These are phyloP conservation scores for Blastobotrys raffinosifermentans DNA, from an alignment of 1,139 yeast genomes.

Conservation along the genomic window DNA sequence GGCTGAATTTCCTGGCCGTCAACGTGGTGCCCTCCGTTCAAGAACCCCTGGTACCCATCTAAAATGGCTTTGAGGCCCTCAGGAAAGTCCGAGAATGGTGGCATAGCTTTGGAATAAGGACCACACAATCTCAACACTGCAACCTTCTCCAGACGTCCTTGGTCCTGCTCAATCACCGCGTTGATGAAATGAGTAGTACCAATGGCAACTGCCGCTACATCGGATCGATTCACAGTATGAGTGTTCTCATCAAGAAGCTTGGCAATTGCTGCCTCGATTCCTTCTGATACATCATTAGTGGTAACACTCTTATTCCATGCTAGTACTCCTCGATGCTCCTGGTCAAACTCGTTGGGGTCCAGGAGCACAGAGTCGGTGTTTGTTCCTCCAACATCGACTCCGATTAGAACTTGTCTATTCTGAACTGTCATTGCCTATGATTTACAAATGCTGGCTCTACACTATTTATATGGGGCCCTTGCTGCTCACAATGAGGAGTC, in stretches of 20 bases:
- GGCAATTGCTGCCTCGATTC: slow-evolving; percentile 37
- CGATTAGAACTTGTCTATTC: slow-evolving; percentile 27
- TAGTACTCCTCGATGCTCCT: slow-evolving; percentile 32
- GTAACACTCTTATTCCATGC: slow-evolving; percentile 41
- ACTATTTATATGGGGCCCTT: too few relatives aligned
- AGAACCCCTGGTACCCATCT: slow-evolving; percentile 32
- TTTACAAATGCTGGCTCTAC: too few relatives aligned
- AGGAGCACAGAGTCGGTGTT: slow-evolving; percentile 44
- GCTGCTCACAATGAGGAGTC: too few relatives aligned
- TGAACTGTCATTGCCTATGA: slow-evolving; percentile 8
- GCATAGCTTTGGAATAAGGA: slow-evolving; percentile 33
- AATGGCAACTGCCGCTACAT: slow-evolving; percentile 37
- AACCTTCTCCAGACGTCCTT: slow-evolving; percentile 36
- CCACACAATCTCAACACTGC: slow-evolving; percentile 40
- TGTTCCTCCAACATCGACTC: slow-evolving; percentile 47
- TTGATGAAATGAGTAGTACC: slow-evolving; percentile 45
- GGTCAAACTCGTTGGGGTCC: slow-evolving; percentile 30
- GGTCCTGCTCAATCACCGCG: slow-evolving; percentile 41
- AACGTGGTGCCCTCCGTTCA: slow-evolving; percentile 39
- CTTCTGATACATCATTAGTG: slow-evolving; percentile 40
- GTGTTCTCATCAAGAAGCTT: slow-evolving; percentile 26
- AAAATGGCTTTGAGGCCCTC: slow-evolving; percentile 31
- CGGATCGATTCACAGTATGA: slow-evolving; percentile 20
- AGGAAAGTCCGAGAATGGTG: slow-evolving; percentile 42
- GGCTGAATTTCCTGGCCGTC: slow-evolving; percentile 35